Base-by-base conservation (phyloP, 257 asterid genomes). In the Parsonsia alboflavescens region DNA sequence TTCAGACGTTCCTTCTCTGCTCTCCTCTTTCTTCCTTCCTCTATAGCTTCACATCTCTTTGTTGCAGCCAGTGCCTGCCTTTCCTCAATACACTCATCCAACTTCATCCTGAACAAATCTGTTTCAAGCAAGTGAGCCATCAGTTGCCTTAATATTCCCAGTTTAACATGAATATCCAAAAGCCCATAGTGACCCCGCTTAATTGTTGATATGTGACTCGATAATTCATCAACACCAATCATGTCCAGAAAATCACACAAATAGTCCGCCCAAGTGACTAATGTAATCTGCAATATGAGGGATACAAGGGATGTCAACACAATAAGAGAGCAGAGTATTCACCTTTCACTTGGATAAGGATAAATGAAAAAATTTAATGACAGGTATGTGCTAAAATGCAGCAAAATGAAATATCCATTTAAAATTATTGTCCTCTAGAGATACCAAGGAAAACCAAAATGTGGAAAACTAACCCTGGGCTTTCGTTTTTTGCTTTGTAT, bases 21-120 rank as follows among this genome's bases (percentile, higher is more conserved):
- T 82, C 97, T 92, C 85, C 84, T 90, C 90, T 87, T 90, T 81
- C 88, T 86, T 77, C 93, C 96, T 88, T 90, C 97, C 71, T 84
- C 92, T 72, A 92, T 76, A 76, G 93, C 96, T 85, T 92, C 96
- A 81, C 88, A 97, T 74, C 99, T 90, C 84, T 89, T 83, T 78
- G 90, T 80, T 36, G 99, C 97, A 77, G 95, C 80, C 80, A 94
- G 89, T 68, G 99, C 99, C 82, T 89, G 90, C 75, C 87, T 79
- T 76, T 92, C 92, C 86, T 90, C 97, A 77, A 89, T 79, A 80
- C 82, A 85, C 84, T 89, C 96, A 76, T 90, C 97, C 90, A 94
- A 79, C 82, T 82, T 90, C 71, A 84, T 87, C 88, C 90, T 87
- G 50, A 90, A 76, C 72, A 81, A 73, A n/a, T 85, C 91, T 56